Evolutionary conservation across 2,329 filamentous ascomycete species (phyloP).

Genomic region (Alternaria infectoria): DNA sequence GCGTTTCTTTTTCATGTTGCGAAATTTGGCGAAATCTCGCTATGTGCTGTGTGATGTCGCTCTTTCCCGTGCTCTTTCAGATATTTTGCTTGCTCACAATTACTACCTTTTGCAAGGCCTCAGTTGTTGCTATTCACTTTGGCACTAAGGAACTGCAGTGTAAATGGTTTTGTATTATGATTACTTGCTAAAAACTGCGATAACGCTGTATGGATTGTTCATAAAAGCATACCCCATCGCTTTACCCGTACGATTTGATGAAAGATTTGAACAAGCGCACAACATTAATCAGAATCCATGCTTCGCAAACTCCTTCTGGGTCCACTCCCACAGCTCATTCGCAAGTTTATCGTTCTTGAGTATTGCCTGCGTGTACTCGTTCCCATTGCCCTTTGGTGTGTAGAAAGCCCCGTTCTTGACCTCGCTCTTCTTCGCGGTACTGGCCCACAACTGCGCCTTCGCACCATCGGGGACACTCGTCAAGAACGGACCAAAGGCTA

Average conservation of each 20-base stretch:
- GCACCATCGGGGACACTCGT: conserved; percentile 27
- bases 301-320: conserved; percentile 24
- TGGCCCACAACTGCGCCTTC: conserved; percentile 49
- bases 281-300: neutral
- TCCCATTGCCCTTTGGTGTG: conserved; percentile 43
- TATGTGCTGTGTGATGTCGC: neutral
- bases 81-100: neutral
- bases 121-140: neutral
- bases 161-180: neutral
- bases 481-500: neutral
- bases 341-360: conserved; percentile 17
- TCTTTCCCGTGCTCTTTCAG: neutral
- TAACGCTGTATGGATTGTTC: neutral
- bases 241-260: neutral
- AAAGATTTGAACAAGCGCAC: neutral
- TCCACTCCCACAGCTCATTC: conserved; percentile 30
- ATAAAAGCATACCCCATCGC: neutral
- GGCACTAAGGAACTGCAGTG: neutral
- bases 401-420: conserved; percentile 48
- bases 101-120: neutral
- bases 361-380: neutral
- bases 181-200: neutral
- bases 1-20: neutral
- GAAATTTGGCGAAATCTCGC: neutral
- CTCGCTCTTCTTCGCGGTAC: conserved; percentile 48